Evolutionary conservation across 2,329 filamentous ascomycete genomes (phyloP), one percentile per base, ranked within the genome.

Genomic region (Penicillium sp.): DNA sequence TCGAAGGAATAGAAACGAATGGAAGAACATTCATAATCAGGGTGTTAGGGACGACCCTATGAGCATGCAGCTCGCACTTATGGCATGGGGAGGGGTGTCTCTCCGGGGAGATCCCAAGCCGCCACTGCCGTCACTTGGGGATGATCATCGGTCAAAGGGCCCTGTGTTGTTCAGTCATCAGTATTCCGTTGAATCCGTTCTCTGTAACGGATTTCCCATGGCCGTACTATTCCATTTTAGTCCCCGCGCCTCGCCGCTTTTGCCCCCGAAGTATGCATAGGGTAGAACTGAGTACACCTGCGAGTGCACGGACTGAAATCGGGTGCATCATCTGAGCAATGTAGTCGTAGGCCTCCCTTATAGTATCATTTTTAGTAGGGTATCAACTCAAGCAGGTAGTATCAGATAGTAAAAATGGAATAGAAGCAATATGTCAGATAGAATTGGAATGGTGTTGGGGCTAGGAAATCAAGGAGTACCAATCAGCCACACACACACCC

Each of bases 111-210:
- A 24, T 42, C 21, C 14, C 16, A 44, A 29, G 24, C 23, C 40
- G 40, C 26, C 40, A 44, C 40, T 29, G 40, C 40, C 23, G 40
- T 44, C 40, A 44, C 24, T 28, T 44, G 40, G 23, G 40, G n/a
- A 18, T 44, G 40, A 28, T 44, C 26, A 44, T 44, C 40, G 18
- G 40, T 24, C 7, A 42, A 37, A 42, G 37, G 37, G 37, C 37
- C 37, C 21, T 24, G 34, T 37, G 34, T 10, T 11, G 16, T 19
- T n/a, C n/a, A 3, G 33, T 36, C n/a, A 36, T 36, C 5, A 36
- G n/a, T 36, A n/a, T n/a, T 18, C 14, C 33, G n/a, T 36, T n/a
- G 33, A 6, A 29, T 10, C 14, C 13, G 14, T 37, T 19, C 34
- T 33, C 31, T 33, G 31, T 14, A 16, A 19, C 34, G 5, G 13